Evolutionary conservation across 2,329 filamentous ascomycete species (phyloP), one percentile per base, ranked within the genome.

Genomic region (Penicillium psychrosexuale): DNA sequence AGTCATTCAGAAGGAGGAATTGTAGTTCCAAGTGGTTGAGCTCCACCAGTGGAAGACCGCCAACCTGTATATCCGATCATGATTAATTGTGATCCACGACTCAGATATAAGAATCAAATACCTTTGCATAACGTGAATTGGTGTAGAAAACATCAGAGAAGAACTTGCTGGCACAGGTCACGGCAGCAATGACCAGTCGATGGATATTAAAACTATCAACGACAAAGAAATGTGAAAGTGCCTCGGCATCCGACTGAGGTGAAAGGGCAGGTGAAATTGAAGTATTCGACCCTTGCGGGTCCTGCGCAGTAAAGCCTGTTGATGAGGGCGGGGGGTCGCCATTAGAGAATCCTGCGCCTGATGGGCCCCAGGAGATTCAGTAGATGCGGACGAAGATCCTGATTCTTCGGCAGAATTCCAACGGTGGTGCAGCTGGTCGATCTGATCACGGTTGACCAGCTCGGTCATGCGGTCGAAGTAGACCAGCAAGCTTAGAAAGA

Each of bases 381-480:
- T 61, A 24, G 66, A 61, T 38, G 59, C 51, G 22, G 61, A 56
- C 11, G 60, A 59, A 40, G 58, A 49, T 39, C 58, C 40, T n/a
- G 56, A 51, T 22, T 59, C 60, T 13, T 60, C 49, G 2, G 60
- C 46, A 12, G 62, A 60, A 47, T 63, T 61, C 55, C 66, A 65
- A 50, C 63, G 64, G 47, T 58, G 61, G 38, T 64, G 61, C 68
- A 87, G 67, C 59, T 82, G 84, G 69, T 88, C 84, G 71, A 88
- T 82, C 7, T 91, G 88, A 55, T 87, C 82, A 42, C 88, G 87
- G 70, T 97, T 97, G 56, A 97, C 91, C 55, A 91, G 84, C 72
- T 97, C 94, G 40, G 93, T 97, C 94, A 99, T 99, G 59, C 94
- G 89, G 72, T 99, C 94, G 75, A 99, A 99, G 75, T 97, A 99